phyloP scores from a whole-genome alignment of 164 flowering plant genomes.

The Sedum album region DNA sequence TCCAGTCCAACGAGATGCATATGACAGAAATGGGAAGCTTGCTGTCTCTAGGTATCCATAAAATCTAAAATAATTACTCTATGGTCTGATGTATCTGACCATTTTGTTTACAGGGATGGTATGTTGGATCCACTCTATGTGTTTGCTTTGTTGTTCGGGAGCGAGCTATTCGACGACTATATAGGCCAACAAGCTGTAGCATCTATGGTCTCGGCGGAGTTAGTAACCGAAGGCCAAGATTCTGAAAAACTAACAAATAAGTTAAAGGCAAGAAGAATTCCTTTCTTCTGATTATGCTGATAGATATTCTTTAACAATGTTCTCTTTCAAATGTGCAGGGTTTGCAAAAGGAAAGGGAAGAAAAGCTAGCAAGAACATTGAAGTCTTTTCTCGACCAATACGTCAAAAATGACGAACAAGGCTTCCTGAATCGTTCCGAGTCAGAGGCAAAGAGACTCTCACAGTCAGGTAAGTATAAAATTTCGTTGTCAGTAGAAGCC shows the following conservation, averaged over 20 bases:
- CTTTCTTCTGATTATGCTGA: not conserved
- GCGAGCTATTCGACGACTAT: conserved; percentile 84
- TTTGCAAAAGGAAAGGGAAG: conserved; percentile 89
- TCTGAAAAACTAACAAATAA: conserved; percentile 57
- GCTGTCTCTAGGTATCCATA: conserved; percentile 49
- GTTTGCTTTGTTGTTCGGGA: conserved; percentile 92
- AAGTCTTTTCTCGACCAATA: conserved; percentile 61
- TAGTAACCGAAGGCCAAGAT: conserved; percentile 56
- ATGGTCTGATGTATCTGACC: conserved; percentile 32
- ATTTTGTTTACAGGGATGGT: conserved; percentile 37
- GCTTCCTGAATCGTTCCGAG: conserved; percentile 55
- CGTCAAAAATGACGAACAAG: conserved; percentile 62
- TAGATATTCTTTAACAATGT: not conserved
- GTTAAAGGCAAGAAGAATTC: conserved; percentile 56
- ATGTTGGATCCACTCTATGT: conserved; percentile 88
- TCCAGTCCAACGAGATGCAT: conserved; percentile 70
- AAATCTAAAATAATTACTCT: no score
- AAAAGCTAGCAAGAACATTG: conserved; percentile 56
- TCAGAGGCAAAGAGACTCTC: conserved; percentile 75
- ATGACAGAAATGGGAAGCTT: conserved; percentile 71
- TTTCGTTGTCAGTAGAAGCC: no score
- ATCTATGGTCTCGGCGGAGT: conserved; percentile 81
- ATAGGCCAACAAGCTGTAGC: conserved; percentile 94
- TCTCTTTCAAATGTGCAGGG: conserved; percentile 25
- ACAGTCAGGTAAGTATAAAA: conserved; percentile 37